These are phyloP conservation scores for Tolypocladium ovalisporum DNA, from an alignment of 2,329 filamentous ascomycete species.

Conservation along the genomic window DNA sequence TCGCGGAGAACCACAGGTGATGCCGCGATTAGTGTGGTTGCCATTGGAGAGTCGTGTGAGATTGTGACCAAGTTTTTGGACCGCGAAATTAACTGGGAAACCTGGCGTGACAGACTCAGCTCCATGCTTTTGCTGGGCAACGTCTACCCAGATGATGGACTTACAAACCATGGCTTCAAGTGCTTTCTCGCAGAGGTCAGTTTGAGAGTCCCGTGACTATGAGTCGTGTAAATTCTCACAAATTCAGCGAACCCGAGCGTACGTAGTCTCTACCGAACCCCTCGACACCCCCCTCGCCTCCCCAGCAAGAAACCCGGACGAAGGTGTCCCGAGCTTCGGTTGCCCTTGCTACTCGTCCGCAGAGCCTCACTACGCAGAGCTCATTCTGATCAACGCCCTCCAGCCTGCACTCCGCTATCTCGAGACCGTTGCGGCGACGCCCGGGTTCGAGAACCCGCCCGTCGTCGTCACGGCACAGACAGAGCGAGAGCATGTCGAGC, in stretches of 20 bases:
- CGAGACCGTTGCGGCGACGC: conserved; percentile 35
- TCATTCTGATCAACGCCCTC: conserved; percentile 47
- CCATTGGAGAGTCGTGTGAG: conserved; percentile 55
- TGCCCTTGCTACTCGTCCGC: conserved; percentile 63
- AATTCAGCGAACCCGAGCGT: conserved; percentile 47
- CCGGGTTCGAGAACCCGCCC: conserved; percentile 27
- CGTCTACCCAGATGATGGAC: conserved; percentile 23
- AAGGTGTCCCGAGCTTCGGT: conserved; percentile 36
- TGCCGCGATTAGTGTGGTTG: conserved; percentile 59
- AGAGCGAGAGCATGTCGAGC: conserved; percentile 9
- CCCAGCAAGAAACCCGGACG: conserved; percentile 33
- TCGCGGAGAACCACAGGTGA: conserved; percentile 30
- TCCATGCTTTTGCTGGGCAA: conserved; percentile 41
- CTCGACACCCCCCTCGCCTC: conserved; percentile 42
- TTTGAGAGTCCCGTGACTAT: background rate
- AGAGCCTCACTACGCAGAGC: conserved; percentile 46
- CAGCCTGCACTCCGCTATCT: conserved; percentile 49
- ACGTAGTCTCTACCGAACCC: conserved; percentile 41
- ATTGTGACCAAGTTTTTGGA: conserved; percentile 48
- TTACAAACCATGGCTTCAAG: conserved; percentile 33
- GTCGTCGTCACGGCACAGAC: conserved; percentile 18
- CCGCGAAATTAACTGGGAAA: conserved; percentile 36
- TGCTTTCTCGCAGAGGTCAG: conserved; percentile 41
- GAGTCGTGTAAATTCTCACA: conserved; percentile 11
- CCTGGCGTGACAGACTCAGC: conserved; percentile 30